Conservation (phyloP, 23 red algal genomes). For the Gracilaria caudata region DNA sequence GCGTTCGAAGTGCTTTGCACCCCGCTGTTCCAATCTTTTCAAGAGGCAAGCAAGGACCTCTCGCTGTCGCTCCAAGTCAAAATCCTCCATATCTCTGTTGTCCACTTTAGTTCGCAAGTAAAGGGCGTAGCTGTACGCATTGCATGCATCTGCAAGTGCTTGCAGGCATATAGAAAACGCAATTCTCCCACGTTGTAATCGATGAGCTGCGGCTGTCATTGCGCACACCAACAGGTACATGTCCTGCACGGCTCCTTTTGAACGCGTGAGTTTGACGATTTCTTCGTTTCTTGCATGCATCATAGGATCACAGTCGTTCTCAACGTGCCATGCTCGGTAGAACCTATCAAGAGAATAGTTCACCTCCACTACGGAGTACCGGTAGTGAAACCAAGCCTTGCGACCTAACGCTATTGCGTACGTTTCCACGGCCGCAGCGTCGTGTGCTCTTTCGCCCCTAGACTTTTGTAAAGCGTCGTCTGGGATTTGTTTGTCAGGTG, state of each 20-base stretch:
- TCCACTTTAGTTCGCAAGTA: constrained; percentile 39
- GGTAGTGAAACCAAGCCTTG: constrained; percentile 68
- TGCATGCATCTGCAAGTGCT: constrained; percentile 41
- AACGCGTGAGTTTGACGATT: constrained; percentile 2
- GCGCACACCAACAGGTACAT: constrained; percentile 35
- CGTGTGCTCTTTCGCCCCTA: not conserved
- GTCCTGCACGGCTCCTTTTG: constrained; percentile 22
- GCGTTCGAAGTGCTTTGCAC: constrained; percentile 9
- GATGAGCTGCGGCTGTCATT: constrained; percentile 23
- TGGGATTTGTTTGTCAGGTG: constrained; percentile 10
- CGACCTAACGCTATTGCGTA: constrained; percentile 66
- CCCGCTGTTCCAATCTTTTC: not conserved
- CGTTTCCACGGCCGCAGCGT: constrained; percentile 48
- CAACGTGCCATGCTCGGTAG: constrained; percentile 63
- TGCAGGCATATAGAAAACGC: constrained; percentile 16
- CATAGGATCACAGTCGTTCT: constrained; percentile 47
- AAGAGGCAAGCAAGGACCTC: constrained; percentile 6
- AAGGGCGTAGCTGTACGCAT: constrained; percentile 43
- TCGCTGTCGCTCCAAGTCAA: constrained; percentile 28
- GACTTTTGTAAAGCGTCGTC: not conserved
- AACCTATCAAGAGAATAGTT: constrained; percentile 82
- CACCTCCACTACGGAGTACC: constrained; percentile 65
- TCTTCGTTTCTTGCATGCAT: constrained; percentile 24
- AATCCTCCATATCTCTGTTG: not conserved
- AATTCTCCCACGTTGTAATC: constrained; percentile 28